Base-by-base conservation (phyloP, 2,329 filamentous ascomycete genomes). In the Ophiosphaerella narmari region DNA sequence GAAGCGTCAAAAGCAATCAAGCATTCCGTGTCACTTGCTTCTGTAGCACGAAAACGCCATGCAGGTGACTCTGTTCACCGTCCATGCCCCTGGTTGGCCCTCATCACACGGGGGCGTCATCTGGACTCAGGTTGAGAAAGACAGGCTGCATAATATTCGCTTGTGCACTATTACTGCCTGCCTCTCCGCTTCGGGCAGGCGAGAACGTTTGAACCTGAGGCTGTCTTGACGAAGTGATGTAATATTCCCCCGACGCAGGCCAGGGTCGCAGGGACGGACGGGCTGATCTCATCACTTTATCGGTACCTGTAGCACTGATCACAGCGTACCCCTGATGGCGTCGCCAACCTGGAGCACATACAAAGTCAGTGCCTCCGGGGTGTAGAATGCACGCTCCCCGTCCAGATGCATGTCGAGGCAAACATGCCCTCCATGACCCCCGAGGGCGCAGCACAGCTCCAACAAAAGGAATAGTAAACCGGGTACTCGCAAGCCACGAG, bases 241-340 rank as follows among this genome's bases (percentile, higher is more conserved):
- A 29, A 29, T 29, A 29, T 29, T 29, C 7, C 26, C 26, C 26
- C 26, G 26, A 29, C 26, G 18, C 18, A 29, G 26, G 26, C 26
- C 26, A 29, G 26, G 26, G 26, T 8, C 26, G 26, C 26, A 29
- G 11, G 26, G 26, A 11, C 26, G 7, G 7, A 11, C 26, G 26
- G 56, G 63, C 57, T 66, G 63, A 66, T 61, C 60, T 62, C 64
- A 65, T 62, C 61, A 60, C 61, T 35, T 49, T 56, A 52, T 50
- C 42, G 37, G 21, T 14, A 31, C 12, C 12, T 16, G 21, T 38
- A 48, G 26, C 45, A 42, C 45, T 36, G 31, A 42, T 47, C 39
- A 23, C 26, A 29, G 7, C n/a, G 39, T 33, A 21, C 39, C 16
- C 29, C 39, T 34, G 39, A 34, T 32, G 18, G 16, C 14, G 14